These are phyloP conservation scores for Stagonosporopsis chrysanthemi DNA, from an alignment of 2,329 filamentous ascomycete genomes.

Conservation along the genomic window DNA sequence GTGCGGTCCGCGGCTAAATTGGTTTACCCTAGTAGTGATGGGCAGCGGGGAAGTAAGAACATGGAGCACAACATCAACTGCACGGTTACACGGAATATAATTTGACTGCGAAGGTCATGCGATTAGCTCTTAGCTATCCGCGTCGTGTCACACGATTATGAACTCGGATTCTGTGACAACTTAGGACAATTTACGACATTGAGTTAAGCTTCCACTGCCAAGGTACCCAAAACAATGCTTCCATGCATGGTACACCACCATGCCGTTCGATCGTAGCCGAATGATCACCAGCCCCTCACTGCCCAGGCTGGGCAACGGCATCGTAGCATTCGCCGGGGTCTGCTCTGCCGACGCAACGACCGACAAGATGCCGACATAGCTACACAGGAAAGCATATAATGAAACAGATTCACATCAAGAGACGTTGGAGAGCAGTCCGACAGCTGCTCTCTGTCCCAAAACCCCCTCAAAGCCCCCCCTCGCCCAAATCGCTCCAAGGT, in stretches of 20 bases:
- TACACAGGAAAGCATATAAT: slow-evolving; percentile 1
- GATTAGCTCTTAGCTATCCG: not conserved
- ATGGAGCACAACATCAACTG: not conserved
- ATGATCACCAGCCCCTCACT: slow-evolving; percentile 26
- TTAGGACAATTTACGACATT: not conserved
- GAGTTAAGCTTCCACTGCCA: not conserved
- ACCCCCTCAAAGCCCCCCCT: not conserved
- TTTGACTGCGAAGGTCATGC: no score
- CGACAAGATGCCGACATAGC: slow-evolving; percentile 8
- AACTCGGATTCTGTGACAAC: not conserved
- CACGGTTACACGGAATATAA: not conserved
- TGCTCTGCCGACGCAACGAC: slow-evolving; percentile 7
- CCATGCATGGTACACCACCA: not conserved
- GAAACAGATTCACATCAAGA: not conserved
- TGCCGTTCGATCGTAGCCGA: not conserved
- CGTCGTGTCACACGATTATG: no score
- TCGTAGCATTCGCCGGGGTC: slow-evolving; percentile 12
- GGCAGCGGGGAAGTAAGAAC: slow-evolving; percentile 11
- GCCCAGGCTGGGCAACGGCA: slow-evolving; percentile 31
- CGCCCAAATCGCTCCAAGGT: no score
- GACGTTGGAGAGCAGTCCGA: not conserved
- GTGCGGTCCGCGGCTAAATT: slow-evolving; percentile 18
- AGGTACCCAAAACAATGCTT: not conserved
- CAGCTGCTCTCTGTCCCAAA: not conserved
- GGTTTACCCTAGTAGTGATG: not conserved